Percentiles rank a stretch among this genome's conserved stretches.
Evolutionary conservation across 805 yeast genomes (phyloP).

Genomic region (Yarrowia hollandica): DNA sequence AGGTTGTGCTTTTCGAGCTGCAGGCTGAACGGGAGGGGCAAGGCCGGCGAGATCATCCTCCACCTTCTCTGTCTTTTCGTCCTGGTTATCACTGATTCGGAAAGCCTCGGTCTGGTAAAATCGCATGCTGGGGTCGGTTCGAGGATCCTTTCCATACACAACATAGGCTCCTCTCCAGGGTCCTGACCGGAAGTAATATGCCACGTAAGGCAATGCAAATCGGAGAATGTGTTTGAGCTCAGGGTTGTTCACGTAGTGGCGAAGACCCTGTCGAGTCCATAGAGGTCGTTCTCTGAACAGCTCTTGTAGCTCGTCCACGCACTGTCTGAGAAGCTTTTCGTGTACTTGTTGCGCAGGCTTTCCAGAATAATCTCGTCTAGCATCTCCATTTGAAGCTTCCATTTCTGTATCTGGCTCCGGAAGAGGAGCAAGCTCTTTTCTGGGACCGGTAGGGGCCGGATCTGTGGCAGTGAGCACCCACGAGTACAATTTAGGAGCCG

Average conservation of each 20-base stretch:
- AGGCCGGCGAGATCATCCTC: constrained; percentile 34
- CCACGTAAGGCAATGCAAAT: constrained; percentile 79
- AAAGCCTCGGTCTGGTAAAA: constrained; percentile 84
- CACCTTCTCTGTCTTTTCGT: constrained; percentile 36
- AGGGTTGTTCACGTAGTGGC: constrained; percentile 32
- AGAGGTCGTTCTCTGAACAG: constrained; percentile 74
- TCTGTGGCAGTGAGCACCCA: constrained; percentile 42
- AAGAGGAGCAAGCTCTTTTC: constrained; percentile 38
- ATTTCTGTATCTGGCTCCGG: not conserved
- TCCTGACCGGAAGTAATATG: constrained; percentile 81
- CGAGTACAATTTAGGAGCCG: constrained; percentile 40
- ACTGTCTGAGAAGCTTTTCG: constrained; percentile 42
- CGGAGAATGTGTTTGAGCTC: constrained; percentile 52
- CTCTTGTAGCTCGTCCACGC: constrained; percentile 42
- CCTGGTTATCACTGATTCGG: constrained; percentile 47
- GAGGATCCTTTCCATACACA: constrained; percentile 76
- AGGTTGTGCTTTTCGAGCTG: constrained; percentile 34
- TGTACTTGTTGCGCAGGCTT: constrained; percentile 41
- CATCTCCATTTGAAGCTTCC: constrained; percentile 2
- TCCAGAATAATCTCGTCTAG: constrained; percentile 5
- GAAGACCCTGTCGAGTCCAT: constrained; percentile 74
- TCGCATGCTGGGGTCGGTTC: constrained; percentile 53
- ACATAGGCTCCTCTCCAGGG: constrained; percentile 93
- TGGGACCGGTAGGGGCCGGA: constrained; percentile 39
- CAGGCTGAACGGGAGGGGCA: constrained; percentile 37